Percentiles rank a stretch among this genome's conserved stretches.
These are phyloP conservation scores for Naganishia liquefaciens DNA, from an alignment of 1,284 basidiomycete species.

Conservation along the genomic window DNA sequence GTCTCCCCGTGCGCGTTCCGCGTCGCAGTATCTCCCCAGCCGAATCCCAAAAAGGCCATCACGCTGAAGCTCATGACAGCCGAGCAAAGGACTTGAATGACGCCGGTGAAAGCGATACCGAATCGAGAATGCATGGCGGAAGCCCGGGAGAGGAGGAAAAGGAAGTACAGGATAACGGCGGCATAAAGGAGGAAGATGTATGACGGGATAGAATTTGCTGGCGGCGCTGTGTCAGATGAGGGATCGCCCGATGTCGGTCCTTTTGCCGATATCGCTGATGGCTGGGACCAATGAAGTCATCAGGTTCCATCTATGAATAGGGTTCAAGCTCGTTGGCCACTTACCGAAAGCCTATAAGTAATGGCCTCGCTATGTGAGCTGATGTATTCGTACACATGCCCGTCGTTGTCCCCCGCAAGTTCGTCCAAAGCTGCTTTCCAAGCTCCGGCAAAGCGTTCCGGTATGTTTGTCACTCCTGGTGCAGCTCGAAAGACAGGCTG, in stretches of 20 bases:
- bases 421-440: conserved; percentile 10
- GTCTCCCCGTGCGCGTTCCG: conserved; percentile 37
- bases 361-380: background rate
- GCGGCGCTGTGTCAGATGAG: background rate
- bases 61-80: conserved; percentile 91
- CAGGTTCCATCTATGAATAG: background rate
- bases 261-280: background rate
- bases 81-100: conserved; percentile 85
- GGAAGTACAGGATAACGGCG: conserved; percentile 61
- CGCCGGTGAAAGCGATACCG: conserved; percentile 88
- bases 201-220: conserved; percentile 56
- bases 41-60: conserved; percentile 50
- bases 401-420: background rate
- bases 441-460: conserved; percentile 4
- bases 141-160: conserved; percentile 70
- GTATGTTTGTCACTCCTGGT: background rate
- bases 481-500: conserved; percentile 9
- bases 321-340: background rate
- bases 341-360: conserved; percentile 7
- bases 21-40: conserved; percentile 41
- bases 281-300: background rate
- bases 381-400: conserved; percentile 14
- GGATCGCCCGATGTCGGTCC: background rate
- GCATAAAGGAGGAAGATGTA: conserved; percentile 78
- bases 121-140: conserved; percentile 84